Conservation (phyloP, 148 eudicot genomes). For the Cornus kousa region DNA sequence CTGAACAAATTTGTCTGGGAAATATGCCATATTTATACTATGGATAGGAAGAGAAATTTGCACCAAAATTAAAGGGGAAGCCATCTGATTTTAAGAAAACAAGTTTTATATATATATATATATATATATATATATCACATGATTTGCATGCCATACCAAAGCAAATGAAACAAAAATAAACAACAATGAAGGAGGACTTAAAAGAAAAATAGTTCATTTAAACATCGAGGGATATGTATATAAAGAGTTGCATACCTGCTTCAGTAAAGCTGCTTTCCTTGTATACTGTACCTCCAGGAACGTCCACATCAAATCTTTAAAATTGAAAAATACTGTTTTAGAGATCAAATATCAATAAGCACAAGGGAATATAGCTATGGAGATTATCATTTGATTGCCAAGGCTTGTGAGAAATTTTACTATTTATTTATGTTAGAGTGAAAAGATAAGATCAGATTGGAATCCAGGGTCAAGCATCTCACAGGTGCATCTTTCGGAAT, state of each 20-base stretch:
- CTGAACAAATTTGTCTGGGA: not conserved
- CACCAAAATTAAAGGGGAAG: not conserved
- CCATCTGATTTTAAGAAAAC: not conserved
- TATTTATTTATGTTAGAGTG: not conserved
- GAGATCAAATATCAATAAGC: conserved; percentile 5
- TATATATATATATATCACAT: not conserved
- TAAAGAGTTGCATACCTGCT: conserved; percentile 53
- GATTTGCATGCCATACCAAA: not conserved
- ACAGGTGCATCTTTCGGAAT: conserved; percentile 82
- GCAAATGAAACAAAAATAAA: not conserved
- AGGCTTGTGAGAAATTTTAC: not conserved
- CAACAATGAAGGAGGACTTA: not conserved
- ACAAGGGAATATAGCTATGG: not conserved
- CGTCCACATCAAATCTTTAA: conserved; percentile 92
- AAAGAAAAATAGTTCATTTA: not conserved
- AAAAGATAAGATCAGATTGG: not conserved
- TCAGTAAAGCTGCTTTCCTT: conserved; percentile 93
- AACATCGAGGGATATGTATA: not conserved
- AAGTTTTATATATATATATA: not conserved
- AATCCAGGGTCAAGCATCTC: conserved; percentile 33
- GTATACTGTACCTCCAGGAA: conserved; percentile 85
- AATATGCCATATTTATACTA: not conserved
- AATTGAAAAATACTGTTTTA: not conserved
- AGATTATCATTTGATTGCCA: not conserved
- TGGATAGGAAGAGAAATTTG: not conserved